Conservation (phyloP, 2,329 filamentous ascomycete species). For the Hymenoscyphus scutula region DNA sequence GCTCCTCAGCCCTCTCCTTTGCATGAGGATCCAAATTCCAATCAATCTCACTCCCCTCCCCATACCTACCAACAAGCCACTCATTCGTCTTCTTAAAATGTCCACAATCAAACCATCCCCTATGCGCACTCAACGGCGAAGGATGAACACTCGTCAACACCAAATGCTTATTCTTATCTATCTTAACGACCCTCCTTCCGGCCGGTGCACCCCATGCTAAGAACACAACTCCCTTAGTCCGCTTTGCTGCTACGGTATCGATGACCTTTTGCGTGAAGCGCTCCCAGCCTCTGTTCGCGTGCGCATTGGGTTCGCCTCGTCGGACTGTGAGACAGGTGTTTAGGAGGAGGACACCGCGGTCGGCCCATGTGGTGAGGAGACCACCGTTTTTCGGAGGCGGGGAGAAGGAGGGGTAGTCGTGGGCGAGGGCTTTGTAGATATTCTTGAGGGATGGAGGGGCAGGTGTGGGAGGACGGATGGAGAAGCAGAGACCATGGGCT, state of each 20-base stretch:
- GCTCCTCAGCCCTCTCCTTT: not conserved
- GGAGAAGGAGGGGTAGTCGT: slow-evolving; percentile 80
- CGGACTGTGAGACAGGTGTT: slow-evolving; percentile 95
- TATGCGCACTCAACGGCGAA: slow-evolving; percentile 80
- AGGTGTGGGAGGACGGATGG: slow-evolving; percentile 81
- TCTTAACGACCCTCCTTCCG: slow-evolving; percentile 70
- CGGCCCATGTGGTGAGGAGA: slow-evolving; percentile 88
- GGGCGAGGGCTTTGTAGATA: slow-evolving; percentile 85
- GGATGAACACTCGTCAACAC: slow-evolving; percentile 88
- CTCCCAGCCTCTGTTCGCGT: slow-evolving; percentile 89
- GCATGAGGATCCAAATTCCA: slow-evolving; percentile 56
- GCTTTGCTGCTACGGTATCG: slow-evolving; percentile 75
- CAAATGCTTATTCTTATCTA: slow-evolving; percentile 72
- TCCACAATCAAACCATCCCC: slow-evolving; percentile 79
- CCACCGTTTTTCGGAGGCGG: slow-evolving; percentile 75
- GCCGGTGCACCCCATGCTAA: slow-evolving; percentile 91
- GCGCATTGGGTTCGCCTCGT: slow-evolving; percentile 82
- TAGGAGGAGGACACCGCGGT: slow-evolving; percentile 86
- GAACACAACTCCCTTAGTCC: slow-evolving; percentile 83
- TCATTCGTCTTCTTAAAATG: slow-evolving; percentile 82
- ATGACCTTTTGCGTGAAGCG: slow-evolving; percentile 88
- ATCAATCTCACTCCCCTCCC: slow-evolving; percentile 75
- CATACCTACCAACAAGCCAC: slow-evolving; percentile 79
- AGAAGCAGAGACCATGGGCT: slow-evolving; percentile 95
- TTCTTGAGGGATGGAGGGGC: slow-evolving; percentile 90